Base-by-base conservation (phyloP, 331 rosid species). In the Acacia concinna region DNA sequence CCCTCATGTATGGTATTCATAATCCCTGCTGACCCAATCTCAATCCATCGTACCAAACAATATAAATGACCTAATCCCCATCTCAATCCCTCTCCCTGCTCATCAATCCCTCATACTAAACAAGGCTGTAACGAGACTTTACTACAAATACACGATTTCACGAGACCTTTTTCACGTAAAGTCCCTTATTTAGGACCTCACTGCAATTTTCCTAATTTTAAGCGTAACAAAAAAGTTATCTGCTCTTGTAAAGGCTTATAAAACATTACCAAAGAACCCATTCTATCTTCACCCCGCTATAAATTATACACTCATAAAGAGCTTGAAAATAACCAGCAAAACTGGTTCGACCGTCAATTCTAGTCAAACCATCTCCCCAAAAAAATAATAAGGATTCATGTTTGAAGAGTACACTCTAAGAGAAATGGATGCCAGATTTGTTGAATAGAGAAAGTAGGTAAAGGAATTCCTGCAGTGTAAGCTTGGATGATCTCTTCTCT, bases 401-500 rank as follows among this genome's bases (percentile, higher is more conserved):
- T 41, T 41, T 41, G 46, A 44, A 44, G 51, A 44, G 14, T 44
- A 2, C 0, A 63, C 3, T 63, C 69, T 63, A 65, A 15, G 90
- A 85, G 63, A 94, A 94, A 73, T 91, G 96, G 23, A 92, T 91
- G 78, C 93, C 96, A 71, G 92, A 90, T 81, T 91, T 88, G 86
- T 91, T 89, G 68, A 94, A 94, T 81, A 91, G 77, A 66, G 97
- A 85, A 43, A 92, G 97, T 30, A 94, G 54, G 71, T 90, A 90
- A 21, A 89, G 71, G 74, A 94, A 92, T 82, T 92, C 97, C 31
- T 91, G 94, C 43, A 92, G 75, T 1, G 87, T 82, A 79, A 94
- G 91, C 82, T 94, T 94, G 46, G 98, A 94, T 0, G 98, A 90
- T 69, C 97, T 91, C 82, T 94, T 89, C 15, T 91, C 97, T 85